Conservation (phyloP, 768 basidiomycete species). For the Holtermannia corniformis region DNA sequence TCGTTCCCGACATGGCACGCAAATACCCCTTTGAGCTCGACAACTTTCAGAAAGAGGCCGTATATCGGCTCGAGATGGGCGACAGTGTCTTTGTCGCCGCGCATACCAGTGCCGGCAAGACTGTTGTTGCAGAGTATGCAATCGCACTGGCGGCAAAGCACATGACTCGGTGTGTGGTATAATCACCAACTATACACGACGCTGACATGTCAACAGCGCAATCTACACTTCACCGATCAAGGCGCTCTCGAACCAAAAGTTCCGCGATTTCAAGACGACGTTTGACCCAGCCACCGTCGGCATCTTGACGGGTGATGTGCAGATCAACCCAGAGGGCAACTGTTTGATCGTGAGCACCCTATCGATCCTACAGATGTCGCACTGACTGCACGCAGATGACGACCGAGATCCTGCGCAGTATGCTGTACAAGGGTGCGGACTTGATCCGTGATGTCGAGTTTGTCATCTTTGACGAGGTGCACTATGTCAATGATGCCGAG, state of each 20-base stretch:
- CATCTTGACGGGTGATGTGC: constrained; percentile 95
- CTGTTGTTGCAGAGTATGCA: constrained; percentile 97
- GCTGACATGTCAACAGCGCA: constrained; percentile 50
- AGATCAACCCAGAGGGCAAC: constrained; percentile 95
- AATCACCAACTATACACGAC: neutral
- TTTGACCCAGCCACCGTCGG: constrained; percentile 86
- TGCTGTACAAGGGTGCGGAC: constrained; percentile 98
- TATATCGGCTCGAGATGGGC: constrained; percentile 93
- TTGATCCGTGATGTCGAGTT: constrained; percentile 98
- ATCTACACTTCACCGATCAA: constrained; percentile 99
- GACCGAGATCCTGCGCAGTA: constrained; percentile 85
- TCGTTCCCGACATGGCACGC: constrained; percentile 94
- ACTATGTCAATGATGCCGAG: constrained; percentile 99
- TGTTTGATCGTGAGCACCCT: constrained; percentile 96
- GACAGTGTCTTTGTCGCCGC: constrained; percentile 99
- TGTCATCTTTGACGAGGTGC: constrained; percentile 98
- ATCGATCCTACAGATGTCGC: constrained; percentile 1
- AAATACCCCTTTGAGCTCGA: constrained; percentile 99
- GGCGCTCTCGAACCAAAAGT: constrained; percentile 96
- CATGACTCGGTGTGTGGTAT: constrained; percentile 75
- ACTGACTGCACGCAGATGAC: constrained; percentile 34
- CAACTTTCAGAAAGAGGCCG: constrained; percentile 96
- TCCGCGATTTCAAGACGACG: constrained; percentile 94
- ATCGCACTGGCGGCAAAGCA: constrained; percentile 94
- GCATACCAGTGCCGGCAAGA: constrained; percentile 98